phyloP scores from a whole-genome alignment of 805 yeast genomes.

The Candida glaebosa region DNA sequence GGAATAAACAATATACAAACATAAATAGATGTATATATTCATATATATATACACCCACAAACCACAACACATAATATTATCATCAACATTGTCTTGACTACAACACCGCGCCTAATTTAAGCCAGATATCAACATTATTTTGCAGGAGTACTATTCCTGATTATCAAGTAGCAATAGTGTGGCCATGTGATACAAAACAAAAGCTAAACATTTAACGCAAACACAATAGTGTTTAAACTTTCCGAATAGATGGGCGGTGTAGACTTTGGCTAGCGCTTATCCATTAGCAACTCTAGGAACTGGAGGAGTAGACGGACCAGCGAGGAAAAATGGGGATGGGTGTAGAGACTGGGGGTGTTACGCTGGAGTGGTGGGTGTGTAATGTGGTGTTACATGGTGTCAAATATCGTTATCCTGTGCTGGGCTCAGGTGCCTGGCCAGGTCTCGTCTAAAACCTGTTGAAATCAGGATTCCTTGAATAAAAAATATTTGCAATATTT shows the following conservation, averaged over 20 bases:
- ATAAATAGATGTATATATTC: not conserved
- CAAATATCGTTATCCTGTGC: no score
- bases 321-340: no score
- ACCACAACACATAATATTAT: no score
- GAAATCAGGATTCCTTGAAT: conserved; percentile 5
- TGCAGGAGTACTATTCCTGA: not conserved
- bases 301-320: no score
- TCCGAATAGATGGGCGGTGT: not conserved
- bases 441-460: not conserved
- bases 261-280: no score
- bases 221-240: not conserved
- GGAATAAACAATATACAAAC: not conserved
- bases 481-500: not conserved
- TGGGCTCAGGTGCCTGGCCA: no score
- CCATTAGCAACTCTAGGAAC: no score
- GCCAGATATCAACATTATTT: not conserved
- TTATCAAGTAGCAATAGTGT: not conserved
- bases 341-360: no score
- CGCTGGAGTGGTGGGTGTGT: no score
- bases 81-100: not conserved
- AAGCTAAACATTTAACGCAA: not conserved
- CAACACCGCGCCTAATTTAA: not conserved
- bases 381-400: no score
- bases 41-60: not conserved
- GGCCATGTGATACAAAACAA: not conserved